These are phyloP conservation scores for Saccharomyces hybrid DNA, from an alignment of 1,139 yeast species.

Conservation along the genomic window DNA sequence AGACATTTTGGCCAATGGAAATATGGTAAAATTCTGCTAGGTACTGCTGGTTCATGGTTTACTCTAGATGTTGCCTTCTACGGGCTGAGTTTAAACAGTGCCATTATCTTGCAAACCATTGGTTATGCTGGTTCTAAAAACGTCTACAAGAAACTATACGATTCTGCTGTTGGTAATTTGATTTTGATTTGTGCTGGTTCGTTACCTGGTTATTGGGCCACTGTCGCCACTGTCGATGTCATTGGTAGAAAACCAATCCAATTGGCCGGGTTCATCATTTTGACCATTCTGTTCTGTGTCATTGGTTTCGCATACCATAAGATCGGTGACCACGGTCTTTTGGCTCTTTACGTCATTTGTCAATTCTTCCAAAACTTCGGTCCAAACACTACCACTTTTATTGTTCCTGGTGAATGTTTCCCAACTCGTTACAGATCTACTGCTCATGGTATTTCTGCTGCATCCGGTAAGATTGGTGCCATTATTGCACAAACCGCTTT, in stretches of 20 bases:
- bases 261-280: slow-evolving; percentile 59
- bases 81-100: slow-evolving; percentile 76
- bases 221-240: slow-evolving; percentile 68
- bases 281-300: slow-evolving; percentile 52
- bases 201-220: slow-evolving; percentile 82
- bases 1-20: slow-evolving; percentile 81
- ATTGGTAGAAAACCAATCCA: slow-evolving; percentile 81
- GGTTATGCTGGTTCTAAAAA: slow-evolving; percentile 63
- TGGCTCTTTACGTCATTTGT: slow-evolving; percentile 66
- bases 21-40: slow-evolving; percentile 74
- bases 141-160: slow-evolving; percentile 58
- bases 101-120: slow-evolving; percentile 75
- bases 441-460: slow-evolving; percentile 97
- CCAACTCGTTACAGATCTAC: slow-evolving; percentile 98
- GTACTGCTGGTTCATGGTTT: slow-evolving; percentile 98
- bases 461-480: slow-evolving; percentile 93
- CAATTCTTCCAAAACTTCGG: slow-evolving; percentile 88
- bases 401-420: slow-evolving; percentile 93
- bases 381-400: slow-evolving; percentile 93
- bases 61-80: slow-evolving; percentile 92
- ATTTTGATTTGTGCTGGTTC: slow-evolving; percentile 87
- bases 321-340: slow-evolving; percentile 53
- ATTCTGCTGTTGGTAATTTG: slow-evolving; percentile 81
- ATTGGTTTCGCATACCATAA: slow-evolving; percentile 77
- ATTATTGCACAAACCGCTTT: slow-evolving; percentile 87